Percentiles rank a stretch among this genome's conserved stretches.
phyloP scores from a whole-genome alignment of 148 eudicot species.

The Selenicereus undatus region DNA sequence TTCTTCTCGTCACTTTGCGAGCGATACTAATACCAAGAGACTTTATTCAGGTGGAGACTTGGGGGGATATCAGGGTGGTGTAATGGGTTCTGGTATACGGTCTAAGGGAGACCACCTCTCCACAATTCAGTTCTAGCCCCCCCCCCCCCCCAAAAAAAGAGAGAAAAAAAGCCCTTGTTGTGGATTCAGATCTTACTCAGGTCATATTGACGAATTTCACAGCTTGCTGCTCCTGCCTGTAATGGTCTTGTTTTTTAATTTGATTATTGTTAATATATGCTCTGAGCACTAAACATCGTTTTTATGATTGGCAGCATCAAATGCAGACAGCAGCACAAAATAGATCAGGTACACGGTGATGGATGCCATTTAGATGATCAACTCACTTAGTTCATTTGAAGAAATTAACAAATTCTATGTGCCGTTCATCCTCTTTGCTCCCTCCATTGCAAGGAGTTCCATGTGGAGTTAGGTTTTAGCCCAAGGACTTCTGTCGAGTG shows the following conservation, averaged over 20 bases:
- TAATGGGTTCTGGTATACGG: no score
- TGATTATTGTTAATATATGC: neutral
- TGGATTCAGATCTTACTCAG: no score
- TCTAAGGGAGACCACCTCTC: no score
- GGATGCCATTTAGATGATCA: neutral
- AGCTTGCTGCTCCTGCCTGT: neutral
- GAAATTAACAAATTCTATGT: neutral
- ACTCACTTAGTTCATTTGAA: conserved; percentile 3
- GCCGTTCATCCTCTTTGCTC: neutral
- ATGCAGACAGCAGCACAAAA: conserved; percentile 24
- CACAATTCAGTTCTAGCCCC: no score
- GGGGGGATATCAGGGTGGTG: no score
- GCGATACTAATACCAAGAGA: no score
- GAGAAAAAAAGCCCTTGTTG: no score
- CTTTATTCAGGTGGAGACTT: no score
- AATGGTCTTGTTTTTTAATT: neutral
- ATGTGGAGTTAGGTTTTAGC: conserved; percentile 2
- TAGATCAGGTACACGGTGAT: conserved; percentile 19
- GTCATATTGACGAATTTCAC: neutral
- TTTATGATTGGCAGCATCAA: conserved; percentile 23
- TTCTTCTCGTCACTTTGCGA: no score
- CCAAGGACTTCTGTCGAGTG: neutral
- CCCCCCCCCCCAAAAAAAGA: no score
- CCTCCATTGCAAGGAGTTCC: neutral
- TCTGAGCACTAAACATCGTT: neutral